phyloP scores from a whole-genome alignment of 495 filamentous ascomycete genomes.

The Cercophora scortea region DNA sequence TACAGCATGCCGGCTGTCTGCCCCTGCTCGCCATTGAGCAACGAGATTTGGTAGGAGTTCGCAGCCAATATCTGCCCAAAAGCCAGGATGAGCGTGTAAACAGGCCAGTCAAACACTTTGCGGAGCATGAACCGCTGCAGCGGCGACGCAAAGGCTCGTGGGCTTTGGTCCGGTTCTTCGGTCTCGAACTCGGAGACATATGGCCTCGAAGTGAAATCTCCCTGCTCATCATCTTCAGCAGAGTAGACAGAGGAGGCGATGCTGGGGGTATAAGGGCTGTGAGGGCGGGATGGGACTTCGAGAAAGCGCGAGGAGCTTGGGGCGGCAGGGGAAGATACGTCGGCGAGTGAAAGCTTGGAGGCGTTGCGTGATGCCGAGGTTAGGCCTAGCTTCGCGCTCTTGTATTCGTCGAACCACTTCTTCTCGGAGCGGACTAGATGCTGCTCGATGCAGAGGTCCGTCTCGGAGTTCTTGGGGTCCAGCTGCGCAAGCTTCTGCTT shows the following conservation, averaged over 20 bases:
- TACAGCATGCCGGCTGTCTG: constrained; percentile 53
- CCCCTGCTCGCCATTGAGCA: constrained; percentile 53
- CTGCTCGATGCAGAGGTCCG: constrained; percentile 53
- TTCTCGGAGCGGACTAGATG: constrained; percentile 56
- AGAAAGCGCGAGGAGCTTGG: no score
- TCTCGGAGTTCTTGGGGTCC: constrained; percentile 48
- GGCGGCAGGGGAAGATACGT: no score
- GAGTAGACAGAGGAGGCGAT: constrained; percentile 15
- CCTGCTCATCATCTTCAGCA: constrained; percentile 4
- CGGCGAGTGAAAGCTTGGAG: neutral
- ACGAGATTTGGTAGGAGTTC: constrained; percentile 60
- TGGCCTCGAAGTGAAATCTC: neutral
- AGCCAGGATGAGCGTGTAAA: constrained; percentile 62
- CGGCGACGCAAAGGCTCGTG: constrained; percentile 43
- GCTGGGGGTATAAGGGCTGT: constrained; percentile 16
- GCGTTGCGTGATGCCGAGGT: constrained; percentile 6
- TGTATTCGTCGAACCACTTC: constrained; percentile 51
- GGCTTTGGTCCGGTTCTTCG: constrained; percentile 20
- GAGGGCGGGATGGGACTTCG: constrained; percentile 1
- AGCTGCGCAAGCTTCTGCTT: constrained; percentile 43
- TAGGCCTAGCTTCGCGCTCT: constrained; percentile 15
- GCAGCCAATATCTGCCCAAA: constrained; percentile 61
- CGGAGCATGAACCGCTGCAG: neutral
- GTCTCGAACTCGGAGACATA: constrained; percentile 7
- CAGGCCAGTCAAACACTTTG: constrained; percentile 50